These are phyloP conservation scores for Lignosus rhinocerotis DNA, from an alignment of 1,284 basidiomycete species.

Conservation along the genomic window DNA sequence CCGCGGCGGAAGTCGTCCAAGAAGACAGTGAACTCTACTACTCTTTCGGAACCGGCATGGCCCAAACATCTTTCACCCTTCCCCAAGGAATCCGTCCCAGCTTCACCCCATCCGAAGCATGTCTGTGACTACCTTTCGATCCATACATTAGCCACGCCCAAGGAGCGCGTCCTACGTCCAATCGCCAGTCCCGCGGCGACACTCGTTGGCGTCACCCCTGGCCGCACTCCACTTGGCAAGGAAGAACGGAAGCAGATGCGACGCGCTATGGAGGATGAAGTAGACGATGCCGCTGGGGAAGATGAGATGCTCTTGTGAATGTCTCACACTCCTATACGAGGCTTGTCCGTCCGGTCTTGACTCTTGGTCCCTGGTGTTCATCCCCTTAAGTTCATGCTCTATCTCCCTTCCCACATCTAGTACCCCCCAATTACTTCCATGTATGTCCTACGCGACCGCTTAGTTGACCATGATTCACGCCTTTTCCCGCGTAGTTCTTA, in stretches of 20 bases:
- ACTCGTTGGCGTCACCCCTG: constrained; percentile 12
- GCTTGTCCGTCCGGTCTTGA: constrained; percentile 2
- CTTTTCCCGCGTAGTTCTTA: neutral
- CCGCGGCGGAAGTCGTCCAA: constrained; percentile 13
- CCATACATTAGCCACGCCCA: constrained; percentile 12
- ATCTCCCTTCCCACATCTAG: neutral
- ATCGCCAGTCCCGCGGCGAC: constrained; percentile 6
- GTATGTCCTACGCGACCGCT: neutral
- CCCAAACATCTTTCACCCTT: constrained; percentile 21
- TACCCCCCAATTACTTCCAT: no score
- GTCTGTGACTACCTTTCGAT: constrained; percentile 14
- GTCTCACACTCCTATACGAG: neutral
- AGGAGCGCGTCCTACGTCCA: constrained; percentile 2
- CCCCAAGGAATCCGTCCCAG: constrained; percentile 9
- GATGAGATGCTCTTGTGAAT: constrained; percentile 6
- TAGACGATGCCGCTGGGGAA: constrained; percentile 19
- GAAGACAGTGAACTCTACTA: constrained; percentile 6
- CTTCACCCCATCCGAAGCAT: constrained; percentile 22
- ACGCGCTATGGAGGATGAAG: constrained; percentile 22
- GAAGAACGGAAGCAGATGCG: constrained; percentile 22
- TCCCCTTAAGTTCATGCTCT: neutral
- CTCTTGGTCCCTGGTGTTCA: neutral
- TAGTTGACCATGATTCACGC: no score
- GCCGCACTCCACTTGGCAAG: constrained; percentile 17
- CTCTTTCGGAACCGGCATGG: constrained; percentile 18